Evolutionary conservation across 441 rosid species (phyloP), one percentile per base, ranked within the genome.

Genomic region (Gossypium lobatum): DNA sequence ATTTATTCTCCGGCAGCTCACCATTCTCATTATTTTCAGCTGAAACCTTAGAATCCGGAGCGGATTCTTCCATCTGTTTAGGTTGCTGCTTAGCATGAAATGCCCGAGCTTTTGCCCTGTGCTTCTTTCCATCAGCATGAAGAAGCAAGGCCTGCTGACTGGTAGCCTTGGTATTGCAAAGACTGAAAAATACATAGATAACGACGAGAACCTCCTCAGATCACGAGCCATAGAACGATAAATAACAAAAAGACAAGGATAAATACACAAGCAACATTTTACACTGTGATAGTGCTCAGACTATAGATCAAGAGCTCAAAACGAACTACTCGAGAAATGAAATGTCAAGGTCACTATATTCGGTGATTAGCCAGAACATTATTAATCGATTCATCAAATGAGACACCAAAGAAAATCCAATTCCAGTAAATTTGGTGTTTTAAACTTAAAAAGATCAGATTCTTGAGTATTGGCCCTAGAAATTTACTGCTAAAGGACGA

Each of bases 111-210:
- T 91, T 93, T n/a, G 83, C 88, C 76, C 87, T 73, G 73, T 95
- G 99, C 86, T 91, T 95, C 89, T 95, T 95, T 64, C 99, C 99
- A 54, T 95, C 97, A 4, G 97, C 98, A 84, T 91, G 99, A 20
- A 92, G 86, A 79, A 93, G 91, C 82, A 95, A 80, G 34, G 97
- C 18, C 82, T 95, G 98, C 85, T 88, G 87, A 77, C 98, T 93
- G 1, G 98, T 81, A 74, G 96, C 97, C 78, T 87, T 85, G 61
- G 89, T 90, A 80, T 93, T 83, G 86, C 99, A 95, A 50, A 95
- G 88, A 78, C 98, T 95, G 82, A 69, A 69, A 78, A 79, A 65
- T 64, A 64, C 42, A 46, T 31, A 59, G 2, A 39, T 9, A 3
- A 37, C 4, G 13, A 23, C 7, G 21, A 64, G 37, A 62, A 63